Conservation (phyloP, 2,329 filamentous ascomycete species). For the Achaetomium macrosporum region DNA sequence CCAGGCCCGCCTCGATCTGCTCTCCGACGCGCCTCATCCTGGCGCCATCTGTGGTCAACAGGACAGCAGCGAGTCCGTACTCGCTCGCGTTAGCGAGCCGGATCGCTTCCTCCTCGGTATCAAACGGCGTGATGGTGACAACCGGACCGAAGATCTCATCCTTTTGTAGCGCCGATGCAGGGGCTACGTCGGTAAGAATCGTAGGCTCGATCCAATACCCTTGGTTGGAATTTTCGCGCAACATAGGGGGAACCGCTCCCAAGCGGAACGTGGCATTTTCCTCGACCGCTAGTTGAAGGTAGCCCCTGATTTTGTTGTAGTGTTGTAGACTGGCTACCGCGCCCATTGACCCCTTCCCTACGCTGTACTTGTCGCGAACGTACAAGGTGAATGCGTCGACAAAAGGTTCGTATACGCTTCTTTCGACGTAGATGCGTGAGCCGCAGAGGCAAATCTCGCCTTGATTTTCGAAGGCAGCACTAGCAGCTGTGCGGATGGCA, state of each 20-base stretch:
- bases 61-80: conserved; percentile 28
- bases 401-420: conserved; percentile 38
- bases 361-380: conserved; percentile 22
- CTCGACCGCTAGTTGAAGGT: conserved; percentile 23
- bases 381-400: conserved; percentile 21
- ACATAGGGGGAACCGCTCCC: conserved; percentile 19
- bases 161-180: conserved; percentile 27
- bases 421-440: conserved; percentile 48
- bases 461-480: conserved; percentile 31
- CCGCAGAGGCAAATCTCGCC: conserved; percentile 33
- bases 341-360: conserved; percentile 23
- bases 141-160: conserved; percentile 41
- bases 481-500: conserved; percentile 42
- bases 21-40: conserved; percentile 29
- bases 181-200: conserved; percentile 25
- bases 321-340: conserved; percentile 29
- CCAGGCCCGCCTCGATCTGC: conserved; percentile 29
- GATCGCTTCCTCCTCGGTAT: conserved; percentile 26
- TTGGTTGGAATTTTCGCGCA: conserved; percentile 9
- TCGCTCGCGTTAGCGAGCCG: conserved; percentile 28
- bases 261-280: conserved; percentile 25
- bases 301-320: conserved; percentile 27
- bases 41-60: conserved; percentile 28
- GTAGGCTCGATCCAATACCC: conserved; percentile 29
- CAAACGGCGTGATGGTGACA: conserved; percentile 35